A percentile compares a stretch with the other conserved stretches of the same genome.
phyloP scores from a whole-genome alignment of 805 yeast species.

The Zygotorulaspora florentina region DNA sequence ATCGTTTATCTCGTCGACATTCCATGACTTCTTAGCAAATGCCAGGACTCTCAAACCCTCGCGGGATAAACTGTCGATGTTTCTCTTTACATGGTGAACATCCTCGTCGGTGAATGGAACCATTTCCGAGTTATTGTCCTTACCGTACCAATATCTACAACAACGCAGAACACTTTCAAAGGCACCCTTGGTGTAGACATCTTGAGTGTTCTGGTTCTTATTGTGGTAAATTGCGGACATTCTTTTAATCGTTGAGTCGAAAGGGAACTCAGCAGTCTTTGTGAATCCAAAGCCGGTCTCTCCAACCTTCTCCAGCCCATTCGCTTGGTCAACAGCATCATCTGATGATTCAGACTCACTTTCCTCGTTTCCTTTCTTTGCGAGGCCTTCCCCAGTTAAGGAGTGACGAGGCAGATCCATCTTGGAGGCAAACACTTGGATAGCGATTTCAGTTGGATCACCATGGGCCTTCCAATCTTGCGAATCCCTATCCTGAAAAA shows the following conservation, averaged over 20 bases:
- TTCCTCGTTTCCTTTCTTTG: slow-evolving; percentile 19
- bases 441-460: slow-evolving; percentile 87
- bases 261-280: slow-evolving; percentile 74
- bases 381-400: slow-evolving; percentile 37
- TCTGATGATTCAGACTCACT: slow-evolving; percentile 11
- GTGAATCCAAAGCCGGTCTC: slow-evolving; percentile 36
- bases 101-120: slow-evolving; percentile 50
- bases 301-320: slow-evolving; percentile 51
- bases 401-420: slow-evolving; percentile 46
- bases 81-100: slow-evolving; percentile 43
- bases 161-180: slow-evolving; percentile 64
- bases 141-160: slow-evolving; percentile 56
- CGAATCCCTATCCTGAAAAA: slow-evolving; percentile 45
- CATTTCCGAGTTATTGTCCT: slow-evolving; percentile 46
- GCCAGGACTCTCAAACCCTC: slow-evolving; percentile 86
- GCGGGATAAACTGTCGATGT: slow-evolving; percentile 62
- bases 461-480: slow-evolving; percentile 73
- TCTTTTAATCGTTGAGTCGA: slow-evolving; percentile 78
- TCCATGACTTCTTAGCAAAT: slow-evolving; percentile 48
- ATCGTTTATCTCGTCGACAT: slow-evolving; percentile 35
- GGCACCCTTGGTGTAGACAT: slow-evolving; percentile 84
- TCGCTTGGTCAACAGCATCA: slow-evolving; percentile 49
- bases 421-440: slow-evolving; percentile 70
- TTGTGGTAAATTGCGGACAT: slow-evolving; percentile 70
- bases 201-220: slow-evolving; percentile 52